Base-by-base conservation (phyloP, 129 eudicot species). In the Tanacetum coccineum region DNA sequence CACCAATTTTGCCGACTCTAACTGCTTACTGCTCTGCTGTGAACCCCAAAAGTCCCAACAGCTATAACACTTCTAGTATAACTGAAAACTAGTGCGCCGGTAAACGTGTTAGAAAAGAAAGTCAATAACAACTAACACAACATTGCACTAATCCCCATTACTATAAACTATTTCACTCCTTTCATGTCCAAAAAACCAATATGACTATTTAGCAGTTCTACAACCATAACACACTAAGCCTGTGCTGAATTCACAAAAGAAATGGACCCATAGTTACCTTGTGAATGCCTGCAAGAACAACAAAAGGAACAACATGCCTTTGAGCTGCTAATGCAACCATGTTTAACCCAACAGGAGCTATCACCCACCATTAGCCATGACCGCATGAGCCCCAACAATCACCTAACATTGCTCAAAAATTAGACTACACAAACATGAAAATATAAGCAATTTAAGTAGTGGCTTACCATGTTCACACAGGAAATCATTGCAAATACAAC, bases 371-470 rank as follows among this genome's bases (percentile, higher is more conserved):
- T 89, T 94, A 42, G 97, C 88, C 99, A 94, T 94, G 58, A 94
- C 91, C 66, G 95, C 93, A 81, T 94, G 99, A 75, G 99, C 97
- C 80, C 99, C 99, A 76, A 94, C 99, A 75, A 94, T 85, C 55
- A 94, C 99, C 99, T 94, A 66, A 13, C 32, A 21, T 32, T 36
- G 42, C 42, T 36, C 20, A 67, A 19, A 46, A 49, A 62, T 40
- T 18, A 62, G 72, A 57, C 17, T n/a, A 6, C 42, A 7, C 15
- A 74, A 22, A 75, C 52, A 53, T 44, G 13, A 20, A 26, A 21
- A 57, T 19, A 57, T n/a, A 66, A 54, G 21, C 18, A 13, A 70
- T 6, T 17, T 53, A 8, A 70, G 54, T 14, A 5, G 22, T 54
- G 5, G 51, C 46, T 49, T 78, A 89, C 99, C 99, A 87, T 94